Evolutionary conservation across 495 filamentous ascomycete genomes (phyloP).

Genomic region (Penicillium antarcticum): DNA sequence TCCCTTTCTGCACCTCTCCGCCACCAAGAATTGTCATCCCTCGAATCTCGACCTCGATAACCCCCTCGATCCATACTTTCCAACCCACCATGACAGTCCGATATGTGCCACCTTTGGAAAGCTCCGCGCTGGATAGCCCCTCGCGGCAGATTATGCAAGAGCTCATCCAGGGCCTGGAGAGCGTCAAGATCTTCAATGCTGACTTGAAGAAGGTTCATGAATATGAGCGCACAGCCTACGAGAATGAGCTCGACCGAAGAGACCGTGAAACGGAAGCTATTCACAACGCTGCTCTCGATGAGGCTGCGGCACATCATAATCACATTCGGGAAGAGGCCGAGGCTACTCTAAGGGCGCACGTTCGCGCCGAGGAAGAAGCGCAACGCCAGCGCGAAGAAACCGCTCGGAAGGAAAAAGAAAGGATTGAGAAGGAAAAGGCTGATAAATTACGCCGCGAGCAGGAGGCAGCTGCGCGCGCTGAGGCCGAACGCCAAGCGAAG

Average conservation of each 20-base stretch:
- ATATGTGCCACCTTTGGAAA: constrained; percentile 3
- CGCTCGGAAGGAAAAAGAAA: constrained; percentile 34
- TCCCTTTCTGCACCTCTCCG: too few species aligned
- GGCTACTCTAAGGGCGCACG: constrained; percentile 30
- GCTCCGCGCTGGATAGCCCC: constrained; percentile 36
- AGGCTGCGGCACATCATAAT: constrained; percentile 60
- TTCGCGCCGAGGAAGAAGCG: constrained; percentile 34
- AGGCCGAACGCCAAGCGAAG: constrained; percentile 38
- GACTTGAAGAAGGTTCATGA: constrained; percentile 42
- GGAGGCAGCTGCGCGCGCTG: constrained; percentile 39
- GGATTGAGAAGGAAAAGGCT: constrained; percentile 34
- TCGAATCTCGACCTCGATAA: not conserved
- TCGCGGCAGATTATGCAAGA: constrained; percentile 50
- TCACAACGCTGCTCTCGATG: constrained; percentile 60
- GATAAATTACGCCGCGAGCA: constrained; percentile 34
- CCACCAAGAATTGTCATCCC: too few species aligned
- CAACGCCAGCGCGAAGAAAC: constrained; percentile 30
- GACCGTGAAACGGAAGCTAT: constrained; percentile 40
- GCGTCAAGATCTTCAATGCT: constrained; percentile 33
- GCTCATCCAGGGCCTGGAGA: constrained; percentile 38
- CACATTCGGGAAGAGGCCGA: constrained; percentile 60
- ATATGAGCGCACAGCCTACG: constrained; percentile 44
- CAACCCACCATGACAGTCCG: not conserved
- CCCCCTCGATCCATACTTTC: not conserved
- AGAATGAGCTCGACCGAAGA: constrained; percentile 39